A percentile compares a stretch with the other conserved stretches of the same genome.
These are phyloP conservation scores for Hyaloscypha variabilis DNA, from an alignment of 495 filamentous ascomycete genomes.

Conservation along the genomic window DNA sequence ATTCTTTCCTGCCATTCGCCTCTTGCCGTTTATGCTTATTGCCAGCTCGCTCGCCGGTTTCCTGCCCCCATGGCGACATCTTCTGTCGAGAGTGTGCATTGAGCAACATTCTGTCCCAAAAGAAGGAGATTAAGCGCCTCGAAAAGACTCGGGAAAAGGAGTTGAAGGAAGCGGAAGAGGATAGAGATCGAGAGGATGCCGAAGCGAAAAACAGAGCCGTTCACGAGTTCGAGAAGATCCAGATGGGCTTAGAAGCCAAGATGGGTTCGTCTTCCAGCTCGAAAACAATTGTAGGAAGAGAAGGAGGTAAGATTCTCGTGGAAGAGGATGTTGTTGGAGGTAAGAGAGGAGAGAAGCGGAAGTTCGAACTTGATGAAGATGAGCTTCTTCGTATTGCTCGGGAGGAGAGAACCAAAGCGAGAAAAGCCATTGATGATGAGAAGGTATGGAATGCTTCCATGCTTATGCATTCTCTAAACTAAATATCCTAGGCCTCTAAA, in stretches of 20 bases:
- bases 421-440: constrained; percentile 69
- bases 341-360: constrained; percentile 64
- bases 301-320: constrained; percentile 44
- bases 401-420: constrained; percentile 70
- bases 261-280: constrained; percentile 30
- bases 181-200: constrained; percentile 52
- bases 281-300: constrained; percentile 40
- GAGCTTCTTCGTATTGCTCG: constrained; percentile 71
- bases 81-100: constrained; percentile 97
- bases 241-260: constrained; percentile 70
- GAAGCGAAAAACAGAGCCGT: constrained; percentile 61
- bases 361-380: constrained; percentile 82
- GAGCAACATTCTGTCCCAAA: constrained; percentile 84
- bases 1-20: constrained; percentile 92
- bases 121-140: constrained; percentile 87
- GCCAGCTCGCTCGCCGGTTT: constrained; percentile 79
- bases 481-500: constrained; percentile 52
- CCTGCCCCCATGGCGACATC: constrained; percentile 77
- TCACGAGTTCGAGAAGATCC: constrained; percentile 64
- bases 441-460: constrained; percentile 52
- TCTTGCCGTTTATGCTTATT: constrained; percentile 89
- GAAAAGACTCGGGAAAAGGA: constrained; percentile 67
- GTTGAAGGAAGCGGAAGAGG: constrained; percentile 56
- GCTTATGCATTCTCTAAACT: constrained; percentile 21
- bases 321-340: constrained; percentile 49